Percentiles rank a stretch among this genome's conserved stretches.
These are phyloP conservation scores for Chloris gayana DNA, from an alignment of 176 grass and related monocot genomes.

Conservation along the genomic window DNA sequence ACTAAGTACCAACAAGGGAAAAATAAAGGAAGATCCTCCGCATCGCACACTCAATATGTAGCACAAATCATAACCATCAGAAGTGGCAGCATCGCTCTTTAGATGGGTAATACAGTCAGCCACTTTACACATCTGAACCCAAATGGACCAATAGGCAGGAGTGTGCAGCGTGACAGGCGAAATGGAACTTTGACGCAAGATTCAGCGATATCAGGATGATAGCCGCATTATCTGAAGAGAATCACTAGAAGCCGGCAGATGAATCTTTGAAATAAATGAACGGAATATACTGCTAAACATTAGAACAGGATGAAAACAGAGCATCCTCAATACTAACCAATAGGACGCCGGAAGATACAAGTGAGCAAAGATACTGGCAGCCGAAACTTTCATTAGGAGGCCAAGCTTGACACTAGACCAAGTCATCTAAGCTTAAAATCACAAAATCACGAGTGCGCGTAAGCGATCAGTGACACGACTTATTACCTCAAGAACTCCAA, in stretches of 20 bases:
- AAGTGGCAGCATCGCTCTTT: slow-evolving; percentile 18
- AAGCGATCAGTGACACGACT: not conserved
- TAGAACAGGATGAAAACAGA: not conserved
- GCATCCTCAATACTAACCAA: not conserved
- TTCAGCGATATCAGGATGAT: slow-evolving; percentile 5
- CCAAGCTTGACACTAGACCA: too few species aligned
- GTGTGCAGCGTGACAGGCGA: slow-evolving; percentile 35
- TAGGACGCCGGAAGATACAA: not conserved
- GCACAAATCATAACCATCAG: slow-evolving; percentile 3
- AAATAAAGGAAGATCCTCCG: not conserved
- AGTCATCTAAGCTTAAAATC: not conserved
- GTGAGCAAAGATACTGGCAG: not conserved
- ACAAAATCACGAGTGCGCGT: not conserved
- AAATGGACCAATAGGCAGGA: slow-evolving; percentile 28
- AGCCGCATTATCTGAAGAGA: not conserved
- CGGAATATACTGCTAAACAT: not conserved
- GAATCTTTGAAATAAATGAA: not conserved
- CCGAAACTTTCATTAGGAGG: too few species aligned
- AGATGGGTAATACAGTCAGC: slow-evolving; percentile 20
- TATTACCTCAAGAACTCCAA: not conserved
- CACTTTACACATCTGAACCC: not conserved
- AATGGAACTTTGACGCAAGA: not conserved
- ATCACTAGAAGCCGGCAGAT: not conserved
- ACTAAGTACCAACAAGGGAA: not conserved
- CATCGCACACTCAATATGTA: not conserved